Percentiles rank a stretch among this genome's conserved stretches.
These are phyloP conservation scores for Beta lomatogona DNA, from an alignment of 179 eudicot species.

Conservation along the genomic window DNA sequence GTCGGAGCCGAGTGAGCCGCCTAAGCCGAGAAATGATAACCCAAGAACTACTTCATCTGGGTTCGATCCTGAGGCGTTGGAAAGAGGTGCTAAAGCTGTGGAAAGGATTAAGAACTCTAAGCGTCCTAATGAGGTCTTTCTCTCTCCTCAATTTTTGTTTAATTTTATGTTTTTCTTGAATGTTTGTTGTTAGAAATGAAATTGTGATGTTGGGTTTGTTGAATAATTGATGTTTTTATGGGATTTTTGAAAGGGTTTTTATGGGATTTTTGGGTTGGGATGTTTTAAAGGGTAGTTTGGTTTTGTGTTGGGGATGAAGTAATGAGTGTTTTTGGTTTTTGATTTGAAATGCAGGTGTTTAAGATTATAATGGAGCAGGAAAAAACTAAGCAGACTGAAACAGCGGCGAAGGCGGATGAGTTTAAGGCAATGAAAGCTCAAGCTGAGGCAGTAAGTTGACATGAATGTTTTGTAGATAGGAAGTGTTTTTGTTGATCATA, in stretches of 20 bases:
- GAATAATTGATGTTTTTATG: too few species aligned
- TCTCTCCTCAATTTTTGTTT: neutral
- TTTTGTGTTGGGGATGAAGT: neutral
- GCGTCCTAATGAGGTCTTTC: conserved; percentile 55
- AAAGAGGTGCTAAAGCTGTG: conserved; percentile 62
- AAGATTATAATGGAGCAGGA: conserved; percentile 56
- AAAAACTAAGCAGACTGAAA: conserved; percentile 66
- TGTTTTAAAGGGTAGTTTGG: neutral
- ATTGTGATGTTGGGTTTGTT: neutral
- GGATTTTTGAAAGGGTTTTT: neutral
- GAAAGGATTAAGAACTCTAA: conserved; percentile 47
- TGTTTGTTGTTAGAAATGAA: neutral
- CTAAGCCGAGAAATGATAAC: conserved; percentile 57
- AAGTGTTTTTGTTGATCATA: neutral
- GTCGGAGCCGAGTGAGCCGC: conserved; percentile 34
- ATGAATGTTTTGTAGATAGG: neutral
- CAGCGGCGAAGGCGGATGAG: conserved; percentile 50
- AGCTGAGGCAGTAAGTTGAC: conserved; percentile 62
- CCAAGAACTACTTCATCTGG: conserved; percentile 75
- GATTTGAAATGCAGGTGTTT: conserved; percentile 17
- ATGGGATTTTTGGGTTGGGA: neutral
- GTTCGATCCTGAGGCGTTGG: conserved; percentile 80
- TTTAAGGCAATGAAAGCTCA: conserved; percentile 63
- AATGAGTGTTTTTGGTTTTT: neutral
- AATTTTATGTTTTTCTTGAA: neutral